phyloP scores from a whole-genome alignment of 2,329 filamentous ascomycete genomes.

The Cryoendolithus antarcticus region DNA sequence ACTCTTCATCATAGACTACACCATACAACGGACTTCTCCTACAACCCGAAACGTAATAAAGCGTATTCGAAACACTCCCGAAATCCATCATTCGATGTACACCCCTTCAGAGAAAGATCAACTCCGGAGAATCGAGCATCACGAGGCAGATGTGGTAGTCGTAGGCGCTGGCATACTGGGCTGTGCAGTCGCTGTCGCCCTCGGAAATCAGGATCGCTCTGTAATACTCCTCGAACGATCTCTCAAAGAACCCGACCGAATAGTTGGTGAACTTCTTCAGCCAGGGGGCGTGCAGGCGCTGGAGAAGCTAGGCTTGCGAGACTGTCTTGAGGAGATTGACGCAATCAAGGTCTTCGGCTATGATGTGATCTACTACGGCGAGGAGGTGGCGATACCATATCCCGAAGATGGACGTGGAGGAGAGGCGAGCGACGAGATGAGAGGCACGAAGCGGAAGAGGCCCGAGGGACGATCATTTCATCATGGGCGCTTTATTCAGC shows the following conservation, averaged over 20 bases:
- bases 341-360: constrained; percentile 74
- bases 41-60: too few relatives aligned
- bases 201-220: constrained; percentile 80
- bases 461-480: constrained; percentile 77
- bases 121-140: constrained; percentile 40
- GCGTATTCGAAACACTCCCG: too few relatives aligned
- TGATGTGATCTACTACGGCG: constrained; percentile 69
- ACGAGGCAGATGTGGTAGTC: constrained; percentile 71
- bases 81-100: too few relatives aligned
- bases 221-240: constrained; percentile 82
- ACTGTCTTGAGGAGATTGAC: constrained; percentile 83
- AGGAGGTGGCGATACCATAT: constrained; percentile 66
- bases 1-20: too few relatives aligned
- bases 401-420: constrained; percentile 43
- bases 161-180: constrained; percentile 86
- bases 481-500: constrained; percentile 83
- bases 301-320: constrained; percentile 62
- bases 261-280: constrained; percentile 90
- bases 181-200: constrained; percentile 69
- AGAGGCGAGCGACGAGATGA: constrained; percentile 21
- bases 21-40: too few relatives aligned
- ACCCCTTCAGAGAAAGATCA: constrained; percentile 16
- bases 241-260: constrained; percentile 85
- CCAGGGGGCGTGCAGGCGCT: constrained; percentile 79
- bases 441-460: constrained; percentile 28